Evolutionary conservation across 1,284 basidiomycete species (phyloP), one percentile per base, ranked within the genome.

Genomic region (Pisolithus thermaeus): DNA sequence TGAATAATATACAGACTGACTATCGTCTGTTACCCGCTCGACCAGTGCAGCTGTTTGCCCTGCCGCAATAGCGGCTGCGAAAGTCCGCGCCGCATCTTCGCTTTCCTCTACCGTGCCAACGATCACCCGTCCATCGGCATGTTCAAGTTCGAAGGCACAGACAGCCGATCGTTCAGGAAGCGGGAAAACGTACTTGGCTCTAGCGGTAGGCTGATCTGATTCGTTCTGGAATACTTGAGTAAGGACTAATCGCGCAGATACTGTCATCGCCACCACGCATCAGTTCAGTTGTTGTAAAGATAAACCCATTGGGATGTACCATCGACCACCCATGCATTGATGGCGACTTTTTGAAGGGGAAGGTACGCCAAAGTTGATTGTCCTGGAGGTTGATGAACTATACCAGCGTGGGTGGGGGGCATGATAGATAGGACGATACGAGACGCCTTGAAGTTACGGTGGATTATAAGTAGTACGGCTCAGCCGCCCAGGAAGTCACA

Each of bases 171-270:
- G 68, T 1, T 75, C 78, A 1, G 83, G 83, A 1, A 84, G 71
- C 1, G 83, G 82, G 56, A 85, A 84, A 42, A 74, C 68, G 59
- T 83, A 85, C 37, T 75, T 73, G 7, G 77, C 78, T 45, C 73
- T 68, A 39, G 65, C 56, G 0, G 79, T 77, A 0, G 69, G 51
- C 14, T 56, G 52, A 14, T 60, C 53, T 1, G 64, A 63, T 0
- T 67, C 53, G 57, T 83, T 81, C 16, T 50, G 58, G 59, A 76
- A 85, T 0, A 58, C 62, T 53, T 84, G 82, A 0, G 59, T 60
- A n/a, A 85, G 59, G 0, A 70, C 68, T 7, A 83, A 73, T 18
- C 72, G 69, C 0, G 79, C 77, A 8, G 78, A 76, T 0, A 79
- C 78, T 81, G 56, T 20, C 11, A 23, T 39, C 49, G 32, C 52